Base-by-base conservation (phyloP, 352 stramenopile genomes). In the Phytophthora citrophthora region DNA sequence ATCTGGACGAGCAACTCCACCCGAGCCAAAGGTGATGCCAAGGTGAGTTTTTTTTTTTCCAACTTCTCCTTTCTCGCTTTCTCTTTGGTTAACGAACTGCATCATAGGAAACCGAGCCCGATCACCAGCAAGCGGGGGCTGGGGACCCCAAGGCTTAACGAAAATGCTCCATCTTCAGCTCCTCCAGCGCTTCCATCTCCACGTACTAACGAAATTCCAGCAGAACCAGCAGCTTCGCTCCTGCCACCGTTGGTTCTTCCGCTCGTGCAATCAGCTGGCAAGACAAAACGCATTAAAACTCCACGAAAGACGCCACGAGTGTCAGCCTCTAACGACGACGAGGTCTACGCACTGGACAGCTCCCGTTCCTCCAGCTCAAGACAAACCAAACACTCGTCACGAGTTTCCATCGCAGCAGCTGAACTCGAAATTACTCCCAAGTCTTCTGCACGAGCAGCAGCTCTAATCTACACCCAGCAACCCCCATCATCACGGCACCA, bases 401-500 rank as follows among this genome's bases (percentile, higher is more conserved):
- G 34, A 23, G 32, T 48, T 13, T 39, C 43, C n/a, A 39, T 43
- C 12, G 11, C 26, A 38, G 8, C 18, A 52, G 47, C 54, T 5
- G 66, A 61, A 16, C 31, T 68, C 1, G 45, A 68, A 12, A 10
- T 70, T n/a, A 64, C 68, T 13, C 64, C 60, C 10, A 34, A 64
- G 24, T 80, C 72, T 12, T 80, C 72, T 4, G 64, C 64, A 26
- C 68, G 68, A 24, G 55, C 59, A 50, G 72, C 72, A 26, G 58
- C 54, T 11, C 29, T 64, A 10, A 79, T 77, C 60, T 77, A 79
- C 52, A 38, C 53, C 3, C 63, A 63, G 20, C 57, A 61, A 11
- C 54, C 48, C 39, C n/a, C 51, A 26, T 67, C 55, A 5, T 52
- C 55, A 29, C 54, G 43, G 3, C 44, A 29, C 16, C 52, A 48